A percentile compares a stretch with the other conserved stretches of the same genome.
These are phyloP conservation scores for Curvularia eragrostidis DNA, from an alignment of 2,329 filamentous ascomycete species.

Conservation along the genomic window DNA sequence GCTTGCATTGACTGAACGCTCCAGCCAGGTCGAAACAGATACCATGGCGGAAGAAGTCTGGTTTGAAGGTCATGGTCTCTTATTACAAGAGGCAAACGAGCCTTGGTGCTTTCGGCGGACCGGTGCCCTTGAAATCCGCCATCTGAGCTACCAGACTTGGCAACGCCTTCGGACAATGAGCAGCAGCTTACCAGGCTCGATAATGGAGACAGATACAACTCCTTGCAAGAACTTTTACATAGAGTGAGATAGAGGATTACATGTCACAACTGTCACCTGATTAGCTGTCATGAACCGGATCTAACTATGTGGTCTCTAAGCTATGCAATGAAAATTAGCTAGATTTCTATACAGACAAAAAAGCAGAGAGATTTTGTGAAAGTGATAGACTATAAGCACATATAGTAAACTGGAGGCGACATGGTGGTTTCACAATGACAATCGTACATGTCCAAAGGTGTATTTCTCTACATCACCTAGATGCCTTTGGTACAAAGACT, in stretches of 20 bases:
- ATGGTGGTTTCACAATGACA: no score
- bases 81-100: not conserved
- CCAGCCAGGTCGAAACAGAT: not conserved
- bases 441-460: no score
- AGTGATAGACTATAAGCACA: no score
- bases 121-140: not conserved
- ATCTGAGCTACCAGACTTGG: not conserved
- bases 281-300: not conserved
- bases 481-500: no score
- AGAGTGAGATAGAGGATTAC: not conserved
- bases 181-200: not conserved
- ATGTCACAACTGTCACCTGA: not conserved
- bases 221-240: not conserved
- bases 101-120: not conserved
- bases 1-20: not conserved
- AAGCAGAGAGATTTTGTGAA: no score
- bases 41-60: not conserved
- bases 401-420: no score
- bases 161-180: not conserved
- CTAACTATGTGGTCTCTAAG: no score
- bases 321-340: no score
- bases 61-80: not conserved
- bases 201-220: not conserved
- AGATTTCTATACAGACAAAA: no score
- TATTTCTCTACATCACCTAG: no score